Conservation (phyloP, 139 green algal genomes). For the Parachlorella kessleri region DNA sequence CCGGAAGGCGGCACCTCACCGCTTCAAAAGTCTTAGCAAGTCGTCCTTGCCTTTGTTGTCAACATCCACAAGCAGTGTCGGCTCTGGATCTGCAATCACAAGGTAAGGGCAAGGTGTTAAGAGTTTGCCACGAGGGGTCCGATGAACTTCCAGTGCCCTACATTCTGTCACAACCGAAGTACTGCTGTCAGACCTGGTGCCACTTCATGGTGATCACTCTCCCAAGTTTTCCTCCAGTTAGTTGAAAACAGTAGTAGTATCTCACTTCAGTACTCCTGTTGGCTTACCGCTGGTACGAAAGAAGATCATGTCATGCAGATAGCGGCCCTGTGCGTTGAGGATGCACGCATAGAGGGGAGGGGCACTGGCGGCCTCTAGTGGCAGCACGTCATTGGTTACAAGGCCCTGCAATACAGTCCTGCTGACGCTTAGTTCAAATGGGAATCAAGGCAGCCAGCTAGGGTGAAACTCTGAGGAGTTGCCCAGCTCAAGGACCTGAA, state of each 20-base stretch:
- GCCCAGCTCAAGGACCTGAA: constrained; percentile 42
- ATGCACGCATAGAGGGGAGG: constrained; percentile 63
- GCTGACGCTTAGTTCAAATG: not conserved
- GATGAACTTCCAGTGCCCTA: too few species aligned
- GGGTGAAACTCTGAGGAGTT: not conserved
- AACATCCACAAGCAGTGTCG: constrained; percentile 60
- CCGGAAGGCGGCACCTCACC: too few species aligned
- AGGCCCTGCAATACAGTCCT: constrained; percentile 52
- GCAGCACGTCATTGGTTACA: constrained; percentile 66
- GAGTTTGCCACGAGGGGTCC: too few species aligned
- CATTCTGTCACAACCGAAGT: too few species aligned
- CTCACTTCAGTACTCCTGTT: too few species aligned
- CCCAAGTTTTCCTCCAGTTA: too few species aligned
- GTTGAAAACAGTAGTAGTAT: too few species aligned
- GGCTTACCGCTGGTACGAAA: constrained; percentile 31
- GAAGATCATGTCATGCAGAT: constrained; percentile 77
- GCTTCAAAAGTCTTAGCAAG: constrained; percentile 49
- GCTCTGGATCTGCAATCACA: constrained; percentile 28
- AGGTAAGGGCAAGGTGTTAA: too few species aligned
- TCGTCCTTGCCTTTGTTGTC: constrained; percentile 37
- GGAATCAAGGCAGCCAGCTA: not conserved
- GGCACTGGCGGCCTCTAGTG: constrained; percentile 29
- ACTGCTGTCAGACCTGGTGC: too few species aligned
- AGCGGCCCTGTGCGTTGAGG: constrained; percentile 77
- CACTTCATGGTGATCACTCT: too few species aligned